Conservation (phyloP, 1,284 basidiomycete genomes). For the Hymenochaete sp. region DNA sequence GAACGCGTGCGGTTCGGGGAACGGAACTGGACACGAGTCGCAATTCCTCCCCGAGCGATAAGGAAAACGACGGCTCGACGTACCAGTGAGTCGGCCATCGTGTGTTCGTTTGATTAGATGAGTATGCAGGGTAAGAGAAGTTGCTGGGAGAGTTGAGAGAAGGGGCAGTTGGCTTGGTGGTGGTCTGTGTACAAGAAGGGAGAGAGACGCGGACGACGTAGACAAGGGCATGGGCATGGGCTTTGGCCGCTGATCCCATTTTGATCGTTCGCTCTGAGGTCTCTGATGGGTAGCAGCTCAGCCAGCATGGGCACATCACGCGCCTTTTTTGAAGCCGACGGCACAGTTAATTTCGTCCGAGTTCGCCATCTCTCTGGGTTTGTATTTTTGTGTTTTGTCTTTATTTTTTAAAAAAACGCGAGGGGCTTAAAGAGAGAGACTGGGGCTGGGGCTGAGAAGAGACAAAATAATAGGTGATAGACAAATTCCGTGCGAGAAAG, state of each 20-base stretch:
- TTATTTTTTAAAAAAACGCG: background rate
- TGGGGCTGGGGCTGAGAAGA: background rate
- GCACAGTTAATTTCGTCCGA: too few relatives aligned
- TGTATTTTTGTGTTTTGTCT: too few relatives aligned
- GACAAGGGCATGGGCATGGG: slow-evolving; percentile 2
- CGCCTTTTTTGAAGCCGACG: too few relatives aligned
- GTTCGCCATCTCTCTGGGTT: too few relatives aligned
- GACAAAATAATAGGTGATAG: too few relatives aligned
- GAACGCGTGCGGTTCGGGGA: background rate
- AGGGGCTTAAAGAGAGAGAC: background rate
- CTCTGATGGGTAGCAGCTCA: too few relatives aligned
- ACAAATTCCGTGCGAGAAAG: too few relatives aligned
- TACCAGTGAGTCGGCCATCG: slow-evolving; percentile 65
- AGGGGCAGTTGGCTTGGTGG: background rate
- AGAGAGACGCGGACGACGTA: background rate
- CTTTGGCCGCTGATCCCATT: too few relatives aligned
- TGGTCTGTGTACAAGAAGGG: background rate
- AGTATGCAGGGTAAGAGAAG: background rate
- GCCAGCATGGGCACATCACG: too few relatives aligned
- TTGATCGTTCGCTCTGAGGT: too few relatives aligned
- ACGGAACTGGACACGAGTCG: background rate
- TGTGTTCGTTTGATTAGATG: background rate
- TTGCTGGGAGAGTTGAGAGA: slow-evolving; percentile 6
- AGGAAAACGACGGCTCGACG: slow-evolving; percentile 25
- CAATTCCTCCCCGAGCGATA: background rate